Conservation (phyloP, 108 stramenopile species). For the Fistulifera solaris region DNA sequence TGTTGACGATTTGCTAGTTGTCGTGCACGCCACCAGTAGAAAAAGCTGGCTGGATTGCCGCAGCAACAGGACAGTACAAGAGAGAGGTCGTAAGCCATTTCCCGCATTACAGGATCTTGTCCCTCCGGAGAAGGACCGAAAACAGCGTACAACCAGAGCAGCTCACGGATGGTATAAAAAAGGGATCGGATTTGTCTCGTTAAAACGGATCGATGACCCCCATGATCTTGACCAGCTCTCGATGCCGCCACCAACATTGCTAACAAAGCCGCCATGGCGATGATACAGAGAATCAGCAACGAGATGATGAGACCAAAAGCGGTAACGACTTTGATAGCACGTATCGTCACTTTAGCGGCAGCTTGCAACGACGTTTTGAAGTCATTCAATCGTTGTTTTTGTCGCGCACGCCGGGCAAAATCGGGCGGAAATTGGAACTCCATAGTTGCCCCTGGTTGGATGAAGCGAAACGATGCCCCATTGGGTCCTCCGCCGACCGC, state of each 20-base stretch:
- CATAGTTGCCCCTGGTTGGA: slow-evolving; percentile 36
- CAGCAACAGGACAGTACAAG: slow-evolving; percentile 54
- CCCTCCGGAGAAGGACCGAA: slow-evolving; percentile 44
- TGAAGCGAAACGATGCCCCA: slow-evolving; percentile 71
- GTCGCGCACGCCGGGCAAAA: slow-evolving; percentile 44
- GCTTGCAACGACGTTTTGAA: slow-evolving; percentile 17
- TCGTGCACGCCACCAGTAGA: slow-evolving; percentile 57
- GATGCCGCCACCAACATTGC: slow-evolving; percentile 70
- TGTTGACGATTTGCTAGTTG: slow-evolving; percentile 31
- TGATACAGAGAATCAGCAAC: slow-evolving; percentile 52
- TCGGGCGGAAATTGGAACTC: slow-evolving; percentile 74
- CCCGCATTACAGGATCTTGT: slow-evolving; percentile 66
- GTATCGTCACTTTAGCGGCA: slow-evolving; percentile 17
- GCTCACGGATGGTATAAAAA: slow-evolving; percentile 54
- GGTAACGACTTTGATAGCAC: slow-evolving; percentile 48
- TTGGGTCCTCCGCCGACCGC: slow-evolving; percentile 58
- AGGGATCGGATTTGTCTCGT: slow-evolving; percentile 43
- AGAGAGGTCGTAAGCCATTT: slow-evolving; percentile 65
- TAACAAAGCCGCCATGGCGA: slow-evolving; percentile 46
- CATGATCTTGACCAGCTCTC: slow-evolving; percentile 24
- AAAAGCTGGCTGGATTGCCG: slow-evolving; percentile 50
- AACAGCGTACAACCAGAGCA: slow-evolving; percentile 77
- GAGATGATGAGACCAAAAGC: slow-evolving; percentile 79
- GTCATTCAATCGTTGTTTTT: slow-evolving; percentile 27
- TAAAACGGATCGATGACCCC: slow-evolving; percentile 19